Evolutionary conservation across 2,329 filamentous ascomycete genomes (phyloP).

Genomic region (Sordariomycetes sp.): DNA sequence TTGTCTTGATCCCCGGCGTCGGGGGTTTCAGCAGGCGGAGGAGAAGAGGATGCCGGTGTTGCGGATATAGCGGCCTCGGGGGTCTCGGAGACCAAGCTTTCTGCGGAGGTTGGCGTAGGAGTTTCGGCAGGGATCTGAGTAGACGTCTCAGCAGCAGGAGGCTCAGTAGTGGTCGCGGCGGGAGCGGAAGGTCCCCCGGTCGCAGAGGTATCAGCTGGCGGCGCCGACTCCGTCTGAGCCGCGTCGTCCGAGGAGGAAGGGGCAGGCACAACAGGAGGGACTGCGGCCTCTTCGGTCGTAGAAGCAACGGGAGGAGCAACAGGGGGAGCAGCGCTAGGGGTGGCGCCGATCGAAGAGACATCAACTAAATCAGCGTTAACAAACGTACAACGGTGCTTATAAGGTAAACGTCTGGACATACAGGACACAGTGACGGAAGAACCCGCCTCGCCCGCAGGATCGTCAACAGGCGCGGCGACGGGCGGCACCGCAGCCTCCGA

Average conservation of each 20-base stretch:
- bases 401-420: background rate
- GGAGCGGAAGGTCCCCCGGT: too few relatives aligned
- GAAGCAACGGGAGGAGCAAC: conserved; percentile 4
- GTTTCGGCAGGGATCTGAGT: too few relatives aligned
- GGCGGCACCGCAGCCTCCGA: background rate
- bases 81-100: too few relatives aligned
- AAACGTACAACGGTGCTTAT: background rate
- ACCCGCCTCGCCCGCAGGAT: background rate
- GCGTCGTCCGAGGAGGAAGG: background rate
- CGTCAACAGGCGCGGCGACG: background rate
- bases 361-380: background rate
- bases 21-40: too few relatives aligned
- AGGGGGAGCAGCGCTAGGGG: background rate
- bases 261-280: background rate
- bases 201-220: conserved; percentile 6
- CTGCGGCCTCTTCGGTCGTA: conserved; percentile 1
- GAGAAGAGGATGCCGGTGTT: too few relatives aligned
- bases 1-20: conserved; percentile 8
- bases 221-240: conserved; percentile 3
- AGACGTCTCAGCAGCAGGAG: too few relatives aligned
- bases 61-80: too few relatives aligned
- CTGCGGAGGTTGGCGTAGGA: too few relatives aligned
- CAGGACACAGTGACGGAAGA: background rate
- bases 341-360: background rate
- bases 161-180: too few relatives aligned